A percentile compares a stretch with the other conserved stretches of the same genome.
Conservation (phyloP, 163 green algal species). For the Picocystis sp. region DNA sequence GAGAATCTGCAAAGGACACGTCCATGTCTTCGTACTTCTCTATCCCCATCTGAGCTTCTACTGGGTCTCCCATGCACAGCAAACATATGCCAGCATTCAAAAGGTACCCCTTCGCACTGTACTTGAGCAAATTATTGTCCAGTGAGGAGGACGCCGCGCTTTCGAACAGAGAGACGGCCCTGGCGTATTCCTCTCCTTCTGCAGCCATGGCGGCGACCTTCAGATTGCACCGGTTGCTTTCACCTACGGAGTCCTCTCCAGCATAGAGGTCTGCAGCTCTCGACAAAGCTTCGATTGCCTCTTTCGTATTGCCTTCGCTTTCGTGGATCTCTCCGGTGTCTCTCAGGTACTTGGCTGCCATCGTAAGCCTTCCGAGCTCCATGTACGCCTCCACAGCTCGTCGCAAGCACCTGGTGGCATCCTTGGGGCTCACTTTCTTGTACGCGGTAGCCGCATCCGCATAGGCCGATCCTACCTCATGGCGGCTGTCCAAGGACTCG, state of each 20-base stretch:
- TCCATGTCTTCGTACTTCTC: slow-evolving; percentile 57
- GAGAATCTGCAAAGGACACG: slow-evolving; percentile 39
- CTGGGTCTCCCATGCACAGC: slow-evolving; percentile 27
- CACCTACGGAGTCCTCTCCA: slow-evolving; percentile 52
- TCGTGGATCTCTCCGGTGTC: slow-evolving; percentile 71
- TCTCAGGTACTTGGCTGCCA: slow-evolving; percentile 71
- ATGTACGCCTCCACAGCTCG: slow-evolving; percentile 70
- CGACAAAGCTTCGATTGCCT: slow-evolving; percentile 50
- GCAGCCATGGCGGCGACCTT: slow-evolving; percentile 42
- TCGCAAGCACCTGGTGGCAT: slow-evolving; percentile 37
- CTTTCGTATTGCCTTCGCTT: slow-evolving; percentile 52
- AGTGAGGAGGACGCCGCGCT: slow-evolving; percentile 46
- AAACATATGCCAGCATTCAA: slow-evolving; percentile 77
- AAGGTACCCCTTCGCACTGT: slow-evolving; percentile 78
- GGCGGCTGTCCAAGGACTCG: slow-evolving; percentile 66
- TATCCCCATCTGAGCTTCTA: slow-evolving; percentile 20
- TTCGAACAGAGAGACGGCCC: slow-evolving; percentile 49
- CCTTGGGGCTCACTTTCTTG: slow-evolving; percentile 45
- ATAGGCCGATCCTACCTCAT: slow-evolving; percentile 63
- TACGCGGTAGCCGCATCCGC: slow-evolving; percentile 73
- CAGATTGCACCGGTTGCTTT: slow-evolving; percentile 73
- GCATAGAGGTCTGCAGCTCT: slow-evolving; percentile 81
- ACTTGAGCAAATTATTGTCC: slow-evolving; percentile 93
- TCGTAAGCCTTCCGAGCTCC: slow-evolving; percentile 81
- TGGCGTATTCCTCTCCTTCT: slow-evolving; percentile 12